Percentiles rank a stretch among this genome's conserved stretches.
phyloP scores from a whole-genome alignment of 495 filamentous ascomycete genomes.

The Penicillium ochrochloron region DNA sequence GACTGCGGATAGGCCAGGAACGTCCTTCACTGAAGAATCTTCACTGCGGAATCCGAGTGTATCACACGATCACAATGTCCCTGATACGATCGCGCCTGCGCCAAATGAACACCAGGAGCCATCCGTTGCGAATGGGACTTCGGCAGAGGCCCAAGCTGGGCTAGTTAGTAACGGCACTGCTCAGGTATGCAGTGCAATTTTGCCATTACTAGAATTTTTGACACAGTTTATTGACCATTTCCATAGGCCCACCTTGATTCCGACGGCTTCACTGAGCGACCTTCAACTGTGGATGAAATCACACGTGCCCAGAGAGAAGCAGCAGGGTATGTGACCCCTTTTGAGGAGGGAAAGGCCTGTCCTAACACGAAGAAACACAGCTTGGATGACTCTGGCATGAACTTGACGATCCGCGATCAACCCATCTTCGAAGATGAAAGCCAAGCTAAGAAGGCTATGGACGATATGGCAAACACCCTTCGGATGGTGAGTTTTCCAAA shows the following conservation, averaged over 20 bases:
- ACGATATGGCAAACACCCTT: constrained; percentile 88
- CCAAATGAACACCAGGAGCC: constrained; percentile 29
- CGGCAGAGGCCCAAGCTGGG: constrained; percentile 27
- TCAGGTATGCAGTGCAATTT: constrained; percentile 30
- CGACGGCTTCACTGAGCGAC: constrained; percentile 71
- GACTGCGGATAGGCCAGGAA: constrained; percentile 43
- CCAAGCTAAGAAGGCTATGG: constrained; percentile 85
- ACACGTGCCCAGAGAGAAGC: constrained; percentile 82
- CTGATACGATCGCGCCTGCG: constrained; percentile 27
- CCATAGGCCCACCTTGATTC: constrained; percentile 55
- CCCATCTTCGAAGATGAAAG: constrained; percentile 92
- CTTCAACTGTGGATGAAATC: constrained; percentile 75
- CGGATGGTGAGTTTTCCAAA: constrained; percentile 56
- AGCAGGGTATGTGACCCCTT: constrained; percentile 50
- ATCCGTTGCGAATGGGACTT: constrained; percentile 37
- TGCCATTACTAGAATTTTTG: not conserved
- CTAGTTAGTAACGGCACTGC: constrained; percentile 25
- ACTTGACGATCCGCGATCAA: constrained; percentile 88
- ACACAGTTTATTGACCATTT: constrained; percentile 11
- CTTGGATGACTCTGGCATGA: constrained; percentile 75
- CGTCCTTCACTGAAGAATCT: constrained; percentile 42
- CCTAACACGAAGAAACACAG: constrained; percentile 40
- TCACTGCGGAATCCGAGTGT: constrained; percentile 39
- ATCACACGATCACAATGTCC: constrained; percentile 32
- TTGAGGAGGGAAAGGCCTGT: constrained; percentile 8